phyloP scores from a whole-genome alignment of 306 rosid genomes.

The Psophocarpus tetragonolobus region DNA sequence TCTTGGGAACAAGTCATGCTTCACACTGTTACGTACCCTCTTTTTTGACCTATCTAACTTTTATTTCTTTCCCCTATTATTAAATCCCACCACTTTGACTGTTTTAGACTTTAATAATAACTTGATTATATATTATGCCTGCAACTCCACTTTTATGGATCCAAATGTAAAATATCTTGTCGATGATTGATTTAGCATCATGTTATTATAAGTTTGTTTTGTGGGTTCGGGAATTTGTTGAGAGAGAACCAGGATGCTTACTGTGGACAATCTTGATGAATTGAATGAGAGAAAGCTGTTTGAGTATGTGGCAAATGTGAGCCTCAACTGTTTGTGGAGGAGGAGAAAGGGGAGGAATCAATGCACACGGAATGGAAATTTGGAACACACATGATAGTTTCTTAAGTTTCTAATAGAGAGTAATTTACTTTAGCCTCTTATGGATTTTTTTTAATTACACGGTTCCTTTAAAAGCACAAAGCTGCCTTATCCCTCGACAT shows the following conservation, averaged over 20 bases:
- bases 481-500: neutral
- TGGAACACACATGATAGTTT: neutral
- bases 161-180: neutral
- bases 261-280: neutral
- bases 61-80: too few relatives aligned
- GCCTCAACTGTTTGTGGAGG: neutral
- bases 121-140: neutral
- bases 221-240: neutral
- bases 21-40: conserved; percentile 61
- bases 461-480: neutral
- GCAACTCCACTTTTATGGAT: neutral
- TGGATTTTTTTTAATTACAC: neutral
- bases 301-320: neutral
- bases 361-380: neutral
- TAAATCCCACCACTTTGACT: too few relatives aligned
- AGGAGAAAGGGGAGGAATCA: neutral
- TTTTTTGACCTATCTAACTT: too few relatives aligned
- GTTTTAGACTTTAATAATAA: too few relatives aligned
- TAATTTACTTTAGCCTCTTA: neutral
- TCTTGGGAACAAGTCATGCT: conserved; percentile 86
- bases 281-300: neutral
- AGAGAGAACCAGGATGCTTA: neutral
- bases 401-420: neutral
- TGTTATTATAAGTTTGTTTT: neutral
- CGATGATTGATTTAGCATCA: neutral